Conservation (phyloP, 73 alveolate genomes). For the Stentor roeselii region DNA sequence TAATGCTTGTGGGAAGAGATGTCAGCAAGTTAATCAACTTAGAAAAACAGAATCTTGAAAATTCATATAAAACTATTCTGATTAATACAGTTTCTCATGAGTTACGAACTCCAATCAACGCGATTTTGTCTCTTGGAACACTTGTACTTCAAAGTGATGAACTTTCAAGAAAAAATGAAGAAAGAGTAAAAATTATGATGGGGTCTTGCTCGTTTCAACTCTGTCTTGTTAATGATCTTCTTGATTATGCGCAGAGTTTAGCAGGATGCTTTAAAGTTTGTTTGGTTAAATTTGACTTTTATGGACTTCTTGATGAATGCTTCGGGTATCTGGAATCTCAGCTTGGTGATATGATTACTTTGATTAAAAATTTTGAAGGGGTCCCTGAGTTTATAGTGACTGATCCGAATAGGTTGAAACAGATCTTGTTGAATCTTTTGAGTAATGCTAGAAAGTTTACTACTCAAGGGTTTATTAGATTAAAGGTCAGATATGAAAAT, state of each 20-base stretch:
- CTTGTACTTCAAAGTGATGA: neutral
- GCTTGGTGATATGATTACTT: neutral
- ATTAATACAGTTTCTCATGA: constrained; percentile 19
- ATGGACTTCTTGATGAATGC: neutral
- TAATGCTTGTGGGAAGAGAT: neutral
- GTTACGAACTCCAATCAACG: constrained; percentile 5
- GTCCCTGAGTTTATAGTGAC: constrained; percentile 2
- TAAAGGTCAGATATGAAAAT: neutral
- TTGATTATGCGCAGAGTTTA: neutral
- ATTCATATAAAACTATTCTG: neutral
- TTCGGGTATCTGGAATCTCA: neutral
- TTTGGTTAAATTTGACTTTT: neutral
- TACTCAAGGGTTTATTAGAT: neutral
- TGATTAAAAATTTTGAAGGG: neutral
- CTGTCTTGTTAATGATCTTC: neutral
- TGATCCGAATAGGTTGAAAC: neutral
- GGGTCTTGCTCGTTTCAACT: neutral
- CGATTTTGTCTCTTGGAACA: neutral
- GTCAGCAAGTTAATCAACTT: neutral
- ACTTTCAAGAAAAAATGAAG: neutral
- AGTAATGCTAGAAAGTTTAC: constrained; percentile 17
- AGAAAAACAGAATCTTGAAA: neutral
- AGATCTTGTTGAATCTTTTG: constrained; percentile 1
- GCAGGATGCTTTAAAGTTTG: neutral
- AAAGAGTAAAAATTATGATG: neutral